phyloP scores from a whole-genome alignment of 805 yeast species.

The Wickerhamiella brachini region DNA sequence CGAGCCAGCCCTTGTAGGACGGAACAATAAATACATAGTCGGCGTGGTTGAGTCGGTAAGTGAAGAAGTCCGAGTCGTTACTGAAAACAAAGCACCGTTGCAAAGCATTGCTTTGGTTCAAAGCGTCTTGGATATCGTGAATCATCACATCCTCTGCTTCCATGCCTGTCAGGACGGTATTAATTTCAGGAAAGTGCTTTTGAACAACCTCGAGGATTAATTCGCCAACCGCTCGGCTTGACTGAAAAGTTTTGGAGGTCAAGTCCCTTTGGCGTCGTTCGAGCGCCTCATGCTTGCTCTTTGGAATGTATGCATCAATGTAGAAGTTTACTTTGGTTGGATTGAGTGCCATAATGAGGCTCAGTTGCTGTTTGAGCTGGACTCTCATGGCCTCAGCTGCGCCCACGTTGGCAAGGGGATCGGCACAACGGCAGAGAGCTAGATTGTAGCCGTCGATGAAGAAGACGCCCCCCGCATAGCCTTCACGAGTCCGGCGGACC shows the following conservation, averaged over 20 bases:
- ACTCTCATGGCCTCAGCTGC: background rate
- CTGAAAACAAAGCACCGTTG: conserved; percentile 1
- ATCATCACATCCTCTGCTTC: conserved; percentile 5
- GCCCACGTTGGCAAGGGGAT: background rate
- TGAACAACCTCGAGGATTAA: background rate
- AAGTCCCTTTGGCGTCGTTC: background rate
- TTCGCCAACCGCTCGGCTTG: background rate
- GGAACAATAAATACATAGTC: conserved; percentile 1
- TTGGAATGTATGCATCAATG: conserved; percentile 3
- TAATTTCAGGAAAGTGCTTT: background rate
- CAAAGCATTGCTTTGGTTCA: background rate
- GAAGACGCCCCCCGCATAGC: background rate
- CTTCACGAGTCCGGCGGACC: background rate
- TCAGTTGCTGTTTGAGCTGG: conserved; percentile 1
- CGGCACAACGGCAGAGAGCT: background rate
- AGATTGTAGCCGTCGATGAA: conserved; percentile 5
- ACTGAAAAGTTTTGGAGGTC: background rate
- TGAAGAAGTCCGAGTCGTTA: conserved; percentile 3
- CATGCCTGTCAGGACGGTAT: conserved; percentile 1
- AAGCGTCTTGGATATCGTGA: background rate
- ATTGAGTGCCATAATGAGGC: background rate
- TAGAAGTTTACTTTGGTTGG: conserved; percentile 3
- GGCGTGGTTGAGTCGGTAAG: background rate
- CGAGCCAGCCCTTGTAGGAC: background rate
- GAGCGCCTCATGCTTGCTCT: background rate